These are phyloP conservation scores for Stagonosporopsis vannaccii DNA, from an alignment of 2,329 filamentous ascomycete species.

Conservation along the genomic window DNA sequence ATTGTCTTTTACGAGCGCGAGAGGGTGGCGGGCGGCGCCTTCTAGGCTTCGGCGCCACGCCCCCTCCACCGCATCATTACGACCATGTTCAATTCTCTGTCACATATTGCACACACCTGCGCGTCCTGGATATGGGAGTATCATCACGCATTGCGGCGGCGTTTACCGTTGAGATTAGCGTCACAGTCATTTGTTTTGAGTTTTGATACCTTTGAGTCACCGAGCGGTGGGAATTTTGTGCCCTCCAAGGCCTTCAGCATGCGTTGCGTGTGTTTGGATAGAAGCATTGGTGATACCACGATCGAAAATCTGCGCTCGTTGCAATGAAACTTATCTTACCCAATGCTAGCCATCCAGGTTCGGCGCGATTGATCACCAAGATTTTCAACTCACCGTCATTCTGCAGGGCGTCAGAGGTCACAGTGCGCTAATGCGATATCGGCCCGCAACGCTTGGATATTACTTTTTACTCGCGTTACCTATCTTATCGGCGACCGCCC, in stretches of 20 bases:
- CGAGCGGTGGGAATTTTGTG: slow-evolving; percentile 1
- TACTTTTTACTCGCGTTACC: slow-evolving; percentile 23
- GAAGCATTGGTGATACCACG: slow-evolving; percentile 13
- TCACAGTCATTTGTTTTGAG: slow-evolving; percentile 16
- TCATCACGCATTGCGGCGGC: slow-evolving; percentile 16
- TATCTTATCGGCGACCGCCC: slow-evolving; percentile 28
- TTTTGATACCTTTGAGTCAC: slow-evolving; percentile 22
- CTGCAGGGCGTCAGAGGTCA: slow-evolving; percentile 10
- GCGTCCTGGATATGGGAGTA: slow-evolving; percentile 5
- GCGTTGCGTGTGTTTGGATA: slow-evolving; percentile 1
- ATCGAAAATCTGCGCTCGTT: neutral
- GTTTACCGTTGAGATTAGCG: slow-evolving; percentile 16
- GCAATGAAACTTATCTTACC: neutral
- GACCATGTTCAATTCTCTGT: slow-evolving; percentile 11
- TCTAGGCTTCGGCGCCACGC: slow-evolving; percentile 17
- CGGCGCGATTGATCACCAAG: neutral
- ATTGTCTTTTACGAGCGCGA: slow-evolving; percentile 68
- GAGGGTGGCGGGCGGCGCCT: slow-evolving; percentile 42
- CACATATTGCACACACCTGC: slow-evolving; percentile 7
- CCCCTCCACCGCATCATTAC: neutral
- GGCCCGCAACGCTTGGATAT: slow-evolving; percentile 29
- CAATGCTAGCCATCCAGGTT: slow-evolving; percentile 10
- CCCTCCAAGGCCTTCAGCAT: neutral
- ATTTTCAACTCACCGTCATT: slow-evolving; percentile 13
- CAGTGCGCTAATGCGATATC: slow-evolving; percentile 23